Percentiles rank a stretch among this genome's conserved stretches.
These are phyloP conservation scores for Aaosphaeria pasadenensis DNA, from an alignment of 2,329 filamentous ascomycete species.

Conservation along the genomic window DNA sequence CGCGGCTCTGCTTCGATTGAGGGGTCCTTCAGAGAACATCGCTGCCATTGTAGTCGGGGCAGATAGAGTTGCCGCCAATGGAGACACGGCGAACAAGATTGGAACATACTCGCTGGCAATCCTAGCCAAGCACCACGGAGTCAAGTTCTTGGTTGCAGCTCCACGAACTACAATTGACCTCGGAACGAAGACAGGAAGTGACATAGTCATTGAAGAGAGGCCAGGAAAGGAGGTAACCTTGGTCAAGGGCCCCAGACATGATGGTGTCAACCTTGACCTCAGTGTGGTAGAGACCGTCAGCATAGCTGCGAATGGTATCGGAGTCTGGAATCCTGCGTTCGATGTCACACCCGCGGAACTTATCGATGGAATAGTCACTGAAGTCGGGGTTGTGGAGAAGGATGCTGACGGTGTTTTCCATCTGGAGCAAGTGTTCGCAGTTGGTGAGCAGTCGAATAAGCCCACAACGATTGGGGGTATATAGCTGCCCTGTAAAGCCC, in stretches of 20 bases:
- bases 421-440: conserved; percentile 44
- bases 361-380: conserved; percentile 93
- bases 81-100: conserved; percentile 98
- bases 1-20: conserved; percentile 72
- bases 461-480: conserved; percentile 32
- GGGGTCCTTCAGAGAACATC: conserved; percentile 62
- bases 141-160: conserved; percentile 93
- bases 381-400: conserved; percentile 84
- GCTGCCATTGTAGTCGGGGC: conserved; percentile 90
- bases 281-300: conserved; percentile 68
- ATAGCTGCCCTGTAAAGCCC: conserved; percentile 6
- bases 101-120: conserved; percentile 92
- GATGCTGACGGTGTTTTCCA: conserved; percentile 67
- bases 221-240: conserved; percentile 78
- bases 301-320: conserved; percentile 72
- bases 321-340: conserved; percentile 96
- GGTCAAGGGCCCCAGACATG: conserved; percentile 70
- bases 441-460: conserved; percentile 17
- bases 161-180: conserved; percentile 93
- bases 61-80: conserved; percentile 91
- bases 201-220: conserved; percentile 89
- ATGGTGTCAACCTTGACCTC: conserved; percentile 63
- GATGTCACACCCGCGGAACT: conserved; percentile 86
- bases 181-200: conserved; percentile 69
- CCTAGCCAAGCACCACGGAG: conserved; percentile 79